These are phyloP conservation scores for Podospora australis DNA, from an alignment of 495 filamentous ascomycete species.

Conservation along the genomic window DNA sequence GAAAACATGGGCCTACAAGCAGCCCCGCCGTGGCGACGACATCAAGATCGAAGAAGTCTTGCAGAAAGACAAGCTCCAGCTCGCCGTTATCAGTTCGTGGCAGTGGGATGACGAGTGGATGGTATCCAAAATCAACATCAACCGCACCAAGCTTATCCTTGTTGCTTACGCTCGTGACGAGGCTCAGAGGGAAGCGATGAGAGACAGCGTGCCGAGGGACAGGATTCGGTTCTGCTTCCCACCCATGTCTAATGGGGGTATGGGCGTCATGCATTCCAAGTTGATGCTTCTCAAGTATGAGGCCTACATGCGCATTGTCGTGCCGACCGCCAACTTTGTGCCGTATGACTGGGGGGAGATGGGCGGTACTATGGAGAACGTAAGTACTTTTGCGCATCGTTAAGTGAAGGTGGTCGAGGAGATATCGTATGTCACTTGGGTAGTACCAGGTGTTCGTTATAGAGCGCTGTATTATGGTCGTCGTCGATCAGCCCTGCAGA, in stretches of 20 bases:
- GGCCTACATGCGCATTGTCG: slow-evolving; percentile 60
- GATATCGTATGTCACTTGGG: no score
- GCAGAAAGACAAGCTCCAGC: slow-evolving; percentile 58
- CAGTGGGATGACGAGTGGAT: slow-evolving; percentile 64
- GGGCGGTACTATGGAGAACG: slow-evolving; percentile 76
- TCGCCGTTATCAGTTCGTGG: slow-evolving; percentile 81
- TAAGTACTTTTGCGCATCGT: slow-evolving; percentile 20
- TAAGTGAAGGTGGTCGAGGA: no score
- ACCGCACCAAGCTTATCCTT: slow-evolving; percentile 36
- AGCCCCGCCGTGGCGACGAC: slow-evolving; percentile 54
- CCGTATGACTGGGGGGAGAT: slow-evolving; percentile 80
- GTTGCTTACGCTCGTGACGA: slow-evolving; percentile 41
- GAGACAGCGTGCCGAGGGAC: slow-evolving; percentile 35
- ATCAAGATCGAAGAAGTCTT: slow-evolving; percentile 90
- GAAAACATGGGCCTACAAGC: slow-evolving; percentile 66
- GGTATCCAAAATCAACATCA: slow-evolving; percentile 35
- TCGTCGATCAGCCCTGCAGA: no score
- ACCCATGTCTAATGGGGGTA: slow-evolving; percentile 46
- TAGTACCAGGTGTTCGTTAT: no score
- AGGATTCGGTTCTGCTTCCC: slow-evolving; percentile 70
- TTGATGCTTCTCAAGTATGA: slow-evolving; percentile 73
- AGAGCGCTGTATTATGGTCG: no score
- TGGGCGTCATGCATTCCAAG: slow-evolving; percentile 77
- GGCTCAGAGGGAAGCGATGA: slow-evolving; percentile 47
- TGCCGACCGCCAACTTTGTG: slow-evolving; percentile 78